These are phyloP conservation scores for Tetrapyrgos nigripes DNA, from an alignment of 1,284 basidiomycete species.

Conservation along the genomic window DNA sequence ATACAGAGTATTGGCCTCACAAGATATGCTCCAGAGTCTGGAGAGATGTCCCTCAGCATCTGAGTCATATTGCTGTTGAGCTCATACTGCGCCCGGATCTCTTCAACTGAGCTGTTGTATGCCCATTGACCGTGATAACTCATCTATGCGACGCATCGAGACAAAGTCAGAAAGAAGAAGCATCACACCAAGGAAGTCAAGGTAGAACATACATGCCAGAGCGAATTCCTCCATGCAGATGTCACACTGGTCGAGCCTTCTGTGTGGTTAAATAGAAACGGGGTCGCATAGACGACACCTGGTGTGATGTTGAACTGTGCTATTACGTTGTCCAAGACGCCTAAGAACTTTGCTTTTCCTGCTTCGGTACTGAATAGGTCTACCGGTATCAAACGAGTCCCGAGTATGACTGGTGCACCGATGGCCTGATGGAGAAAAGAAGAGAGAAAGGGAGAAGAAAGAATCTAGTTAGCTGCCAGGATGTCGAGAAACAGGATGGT, in stretches of 20 bases:
- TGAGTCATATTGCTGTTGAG: constrained; percentile 42
- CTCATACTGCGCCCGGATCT: constrained; percentile 43
- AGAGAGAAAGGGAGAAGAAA: background rate
- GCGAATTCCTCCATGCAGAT: constrained; percentile 49
- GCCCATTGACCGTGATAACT: constrained; percentile 33
- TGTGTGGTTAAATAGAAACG: constrained; percentile 48
- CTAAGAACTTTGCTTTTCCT: constrained; percentile 29
- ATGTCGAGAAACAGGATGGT: background rate
- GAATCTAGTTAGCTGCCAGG: too few relatives aligned
- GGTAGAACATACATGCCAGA: constrained; percentile 48
- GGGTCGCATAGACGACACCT: constrained; percentile 41
- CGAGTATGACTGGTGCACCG: constrained; percentile 34
- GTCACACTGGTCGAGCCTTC: constrained; percentile 51
- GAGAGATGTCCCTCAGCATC: constrained; percentile 50
- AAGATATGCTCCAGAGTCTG: constrained; percentile 55
- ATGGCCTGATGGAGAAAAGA: constrained; percentile 26
- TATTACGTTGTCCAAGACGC: constrained; percentile 31
- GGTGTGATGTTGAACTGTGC: constrained; percentile 25
- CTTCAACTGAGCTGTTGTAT: constrained; percentile 37
- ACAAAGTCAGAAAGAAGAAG: background rate
- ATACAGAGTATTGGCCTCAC: constrained; percentile 36
- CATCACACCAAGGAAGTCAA: constrained; percentile 39
- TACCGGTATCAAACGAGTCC: constrained; percentile 37
- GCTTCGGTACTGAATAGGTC: constrained; percentile 30
- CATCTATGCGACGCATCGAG: constrained; percentile 19